These are phyloP conservation scores for Phytophthora brassicae DNA, from an alignment of 352 stramenopile genomes.

Conservation along the genomic window DNA sequence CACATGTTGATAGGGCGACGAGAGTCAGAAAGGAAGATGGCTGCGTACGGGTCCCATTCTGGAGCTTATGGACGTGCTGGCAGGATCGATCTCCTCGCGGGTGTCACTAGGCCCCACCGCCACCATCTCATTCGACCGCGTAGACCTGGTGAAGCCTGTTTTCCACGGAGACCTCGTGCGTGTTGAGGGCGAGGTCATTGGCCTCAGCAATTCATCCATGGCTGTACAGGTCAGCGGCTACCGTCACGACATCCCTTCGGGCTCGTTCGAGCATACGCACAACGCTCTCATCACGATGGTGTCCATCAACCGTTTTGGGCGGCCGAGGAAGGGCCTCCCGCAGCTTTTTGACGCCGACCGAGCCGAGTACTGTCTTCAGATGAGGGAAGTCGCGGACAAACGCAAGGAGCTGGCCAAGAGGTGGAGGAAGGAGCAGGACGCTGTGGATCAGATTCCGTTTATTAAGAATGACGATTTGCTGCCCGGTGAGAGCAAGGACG, in stretches of 20 bases:
- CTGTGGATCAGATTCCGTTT: constrained; percentile 44
- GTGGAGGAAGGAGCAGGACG: constrained; percentile 48
- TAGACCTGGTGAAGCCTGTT: constrained; percentile 56
- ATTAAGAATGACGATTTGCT: constrained; percentile 37
- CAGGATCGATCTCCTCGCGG: constrained; percentile 41
- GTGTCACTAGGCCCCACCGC: constrained; percentile 38
- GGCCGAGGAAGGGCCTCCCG: constrained; percentile 41
- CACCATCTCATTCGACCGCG: constrained; percentile 61
- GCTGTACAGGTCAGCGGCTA: constrained; percentile 56
- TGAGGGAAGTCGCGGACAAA: constrained; percentile 42
- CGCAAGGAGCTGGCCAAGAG: constrained; percentile 41
- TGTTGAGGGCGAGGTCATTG: constrained; percentile 50
- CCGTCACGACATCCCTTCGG: constrained; percentile 42
- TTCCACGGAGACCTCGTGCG: constrained; percentile 61
- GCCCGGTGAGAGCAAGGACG: constrained; percentile 37
- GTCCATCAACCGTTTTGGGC: constrained; percentile 53
- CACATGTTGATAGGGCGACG: constrained; percentile 36
- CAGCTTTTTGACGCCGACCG: constrained; percentile 44
- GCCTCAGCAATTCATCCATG: constrained; percentile 54
- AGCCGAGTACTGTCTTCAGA: constrained; percentile 42
- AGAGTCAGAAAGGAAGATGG: constrained; percentile 48
- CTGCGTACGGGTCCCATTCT: constrained; percentile 54
- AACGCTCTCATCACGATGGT: constrained; percentile 67
- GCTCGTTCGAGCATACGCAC: constrained; percentile 54
- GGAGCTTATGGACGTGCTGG: constrained; percentile 58